Evolutionary conservation across 768 basidiomycete species (phyloP).

Genomic region (Leccinum barrowsii): DNA sequence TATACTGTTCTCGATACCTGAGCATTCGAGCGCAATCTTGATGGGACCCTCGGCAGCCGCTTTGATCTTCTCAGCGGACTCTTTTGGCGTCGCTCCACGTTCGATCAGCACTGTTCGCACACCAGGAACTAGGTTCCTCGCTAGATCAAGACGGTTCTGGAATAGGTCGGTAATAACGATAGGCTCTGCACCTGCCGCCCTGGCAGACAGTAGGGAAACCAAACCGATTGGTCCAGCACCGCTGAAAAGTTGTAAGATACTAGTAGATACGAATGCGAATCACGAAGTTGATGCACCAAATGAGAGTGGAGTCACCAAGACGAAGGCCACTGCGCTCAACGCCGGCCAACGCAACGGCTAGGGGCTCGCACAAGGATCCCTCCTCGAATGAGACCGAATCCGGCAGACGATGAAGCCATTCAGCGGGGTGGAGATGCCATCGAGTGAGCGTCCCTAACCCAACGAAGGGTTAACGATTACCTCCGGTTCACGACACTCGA

Average conservation of each 20-base stretch:
- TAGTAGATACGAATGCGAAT: not conserved
- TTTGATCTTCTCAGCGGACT: slow-evolving; percentile 52
- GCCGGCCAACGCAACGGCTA: slow-evolving; percentile 65
- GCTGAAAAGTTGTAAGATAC: slow-evolving; percentile 32
- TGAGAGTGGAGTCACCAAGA: slow-evolving; percentile 59
- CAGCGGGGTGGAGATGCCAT: slow-evolving; percentile 65
- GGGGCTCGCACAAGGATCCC: slow-evolving; percentile 63
- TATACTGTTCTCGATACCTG: slow-evolving; percentile 60
- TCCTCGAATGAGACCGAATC: slow-evolving; percentile 62
- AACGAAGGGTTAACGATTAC: not conserved
- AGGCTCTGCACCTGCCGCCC: slow-evolving; percentile 68
- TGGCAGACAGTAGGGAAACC: slow-evolving; percentile 56
- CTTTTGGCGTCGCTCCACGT: slow-evolving; percentile 42
- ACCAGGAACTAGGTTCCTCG: slow-evolving; percentile 56
- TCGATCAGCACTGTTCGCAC: slow-evolving; percentile 56
- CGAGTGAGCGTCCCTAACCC: slow-evolving; percentile 54
- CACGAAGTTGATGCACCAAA: slow-evolving; percentile 43
- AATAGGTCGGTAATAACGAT: slow-evolving; percentile 68
- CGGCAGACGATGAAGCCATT: slow-evolving; percentile 65
- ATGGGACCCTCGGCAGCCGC: slow-evolving; percentile 46
- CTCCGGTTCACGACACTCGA: not conserved
- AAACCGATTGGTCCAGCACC: slow-evolving; percentile 70
- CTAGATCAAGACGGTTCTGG: slow-evolving; percentile 63
- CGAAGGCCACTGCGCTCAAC: slow-evolving; percentile 62
- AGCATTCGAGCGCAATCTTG: slow-evolving; percentile 58